Percentiles rank a stretch among this genome's conserved stretches.
phyloP scores from a whole-genome alignment of 768 basidiomycete species.

The Pleurotus giganteus region DNA sequence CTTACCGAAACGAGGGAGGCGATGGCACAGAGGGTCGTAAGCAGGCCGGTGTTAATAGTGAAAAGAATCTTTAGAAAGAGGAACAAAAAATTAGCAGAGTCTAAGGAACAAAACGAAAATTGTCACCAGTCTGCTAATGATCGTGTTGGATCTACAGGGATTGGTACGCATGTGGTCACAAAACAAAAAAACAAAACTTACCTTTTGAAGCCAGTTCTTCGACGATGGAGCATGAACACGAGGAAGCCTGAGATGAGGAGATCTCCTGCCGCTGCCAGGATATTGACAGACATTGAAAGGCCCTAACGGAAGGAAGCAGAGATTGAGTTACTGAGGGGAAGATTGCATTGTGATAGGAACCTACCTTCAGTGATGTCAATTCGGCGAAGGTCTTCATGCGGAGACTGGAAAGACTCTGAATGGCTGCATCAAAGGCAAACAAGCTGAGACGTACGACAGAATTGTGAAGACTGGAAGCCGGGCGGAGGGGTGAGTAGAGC shows the following conservation, averaged over 20 bases:
- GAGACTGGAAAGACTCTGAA: constrained; percentile 17
- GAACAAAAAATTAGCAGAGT: not conserved
- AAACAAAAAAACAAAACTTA: constrained; percentile 13
- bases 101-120: constrained; percentile 19
- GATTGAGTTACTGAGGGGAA: not conserved
- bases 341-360: not conserved
- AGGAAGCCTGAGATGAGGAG: constrained; percentile 43
- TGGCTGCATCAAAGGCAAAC: not conserved
- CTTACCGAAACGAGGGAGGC: constrained; percentile 52
- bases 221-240: constrained; percentile 37
- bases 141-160: constrained; percentile 38
- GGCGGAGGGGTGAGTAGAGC: constrained; percentile 40
- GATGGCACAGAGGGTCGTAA: constrained; percentile 53
- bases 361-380: constrained; percentile 35
- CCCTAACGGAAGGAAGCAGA: constrained; percentile 18
- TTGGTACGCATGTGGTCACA: not conserved
- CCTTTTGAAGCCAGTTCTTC: constrained; percentile 49
- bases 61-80: constrained; percentile 34
- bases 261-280: constrained; percentile 43
- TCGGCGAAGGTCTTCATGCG: constrained; percentile 31
- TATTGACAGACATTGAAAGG: constrained; percentile 44
- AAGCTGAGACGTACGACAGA: constrained; percentile 29
- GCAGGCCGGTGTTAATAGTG: constrained; percentile 38
- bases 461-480: constrained; percentile 42
- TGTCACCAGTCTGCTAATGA: constrained; percentile 43